Evolutionary conservation across 768 basidiomycete species (phyloP), one percentile per base, ranked within the genome.

Genomic region (Amyloporia xantha): DNA sequence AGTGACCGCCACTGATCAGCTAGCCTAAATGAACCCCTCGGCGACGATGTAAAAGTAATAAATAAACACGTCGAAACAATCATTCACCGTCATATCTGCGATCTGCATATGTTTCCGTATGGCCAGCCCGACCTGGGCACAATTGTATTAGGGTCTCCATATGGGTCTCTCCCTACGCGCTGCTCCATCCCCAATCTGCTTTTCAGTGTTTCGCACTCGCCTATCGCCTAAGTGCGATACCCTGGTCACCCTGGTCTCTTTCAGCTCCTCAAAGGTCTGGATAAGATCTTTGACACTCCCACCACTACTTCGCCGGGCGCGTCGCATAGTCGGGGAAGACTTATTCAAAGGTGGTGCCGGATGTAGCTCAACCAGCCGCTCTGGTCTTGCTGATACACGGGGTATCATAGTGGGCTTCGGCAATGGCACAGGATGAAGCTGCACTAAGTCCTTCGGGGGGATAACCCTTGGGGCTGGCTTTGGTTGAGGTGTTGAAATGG

Each of bases 231-330:
- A n/a, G 11, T 19, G 12, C 6, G 38, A 19, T 39, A 21, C 17
- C 64, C 50, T 55, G 57, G 42, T 56, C 60, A 33, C 56, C 62
- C 41, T 57, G 59, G n/a, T n/a, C 59, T 71, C 64, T 19, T 70
- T 68, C 55, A 71, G 39, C 49, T 55, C 63, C 64, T 89, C 85
- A 57, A 81, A 90, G 25, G 69, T 74, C 61, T 66, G 72, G 44
- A 88, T 78, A 47, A 90, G 62, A 44, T 89, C 86, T 64, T 76
- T 86, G 49, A 90, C 87, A 56, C 84, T 87, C 44, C 75, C 72
- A 12, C 76, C 78, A 57, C 86, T 86, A 50, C 77, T 80, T 58
- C 81, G 69, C 49, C 86, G 67, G n/a, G 68, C 68, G 20, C 62
- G 54, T 1, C 60, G 53, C 9, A 52, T 48, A 23, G 57, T 56